Evolutionary conservation across 2,329 filamentous ascomycete species (phyloP), one percentile per base, ranked within the genome.

Genomic region (Ceratocystiopsis brevicomis): DNA sequence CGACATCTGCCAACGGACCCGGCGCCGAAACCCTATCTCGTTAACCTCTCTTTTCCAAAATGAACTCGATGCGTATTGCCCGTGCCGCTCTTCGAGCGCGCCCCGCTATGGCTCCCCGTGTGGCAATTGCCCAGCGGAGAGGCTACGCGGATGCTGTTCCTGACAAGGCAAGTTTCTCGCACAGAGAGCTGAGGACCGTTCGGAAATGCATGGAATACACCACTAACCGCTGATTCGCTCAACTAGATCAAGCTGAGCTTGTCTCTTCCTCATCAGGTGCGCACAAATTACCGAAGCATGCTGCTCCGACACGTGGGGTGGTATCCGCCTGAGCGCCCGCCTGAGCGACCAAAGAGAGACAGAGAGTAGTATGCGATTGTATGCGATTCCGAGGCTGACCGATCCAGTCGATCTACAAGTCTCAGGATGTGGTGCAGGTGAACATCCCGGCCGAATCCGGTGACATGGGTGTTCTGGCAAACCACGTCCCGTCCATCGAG

Each of bases 381-480:
- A 9, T 30, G 25, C 25, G 8, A 10, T 30, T 30, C 10, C 2
- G 4, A 30, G 15, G 33, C 33, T 34, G 33, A 34, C 33, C 34
- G 13, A 12, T 21, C 14, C 30, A 48, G 81, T 67, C 79, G 56
- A 67, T 79, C 66, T 78, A 73, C 70, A 73, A 73, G 64, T 77
- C 67, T 54, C 67, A 76, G 57, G 71, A 74, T 59, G 73, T 78
- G 60, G 78, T 96, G 59, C 90, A 98, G 72, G 90, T 98, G 72
- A 98, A 98, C 76, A 80, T 98, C 59, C 81, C 90, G 62, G 90
- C 90, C 59, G 90, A 94, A 65, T 92, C 87, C 50, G 90, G 90
- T 63, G 90, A 96, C 57, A 98, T 98, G 90, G 90, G 90, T 81
- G 81, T 98, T 57, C 81, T 98, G 61, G 90, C 90, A 63, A 92